Percentiles rank a stretch among this genome's conserved stretches.
These are phyloP conservation scores for Pseudomonodictys pantanalensis DNA, from an alignment of 495 filamentous ascomycete species.

Conservation along the genomic window DNA sequence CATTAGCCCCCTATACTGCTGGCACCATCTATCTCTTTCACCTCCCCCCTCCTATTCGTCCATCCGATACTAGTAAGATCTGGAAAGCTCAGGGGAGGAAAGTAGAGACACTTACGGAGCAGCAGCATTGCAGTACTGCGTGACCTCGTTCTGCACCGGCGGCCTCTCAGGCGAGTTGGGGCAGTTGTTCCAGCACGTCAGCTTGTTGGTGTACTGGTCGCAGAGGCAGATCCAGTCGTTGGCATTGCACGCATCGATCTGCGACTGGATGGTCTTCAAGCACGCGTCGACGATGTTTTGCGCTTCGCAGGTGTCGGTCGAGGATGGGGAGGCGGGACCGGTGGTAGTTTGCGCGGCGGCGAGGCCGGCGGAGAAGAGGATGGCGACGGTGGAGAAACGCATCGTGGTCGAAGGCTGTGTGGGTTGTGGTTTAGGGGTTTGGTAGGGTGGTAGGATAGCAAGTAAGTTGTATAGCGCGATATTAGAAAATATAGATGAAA, in stretches of 20 bases:
- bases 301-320: constrained; percentile 25
- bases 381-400: constrained; percentile 30
- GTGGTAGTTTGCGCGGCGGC: constrained; percentile 38
- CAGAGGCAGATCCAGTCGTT: constrained; percentile 43
- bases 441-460: neutral
- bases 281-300: constrained; percentile 41
- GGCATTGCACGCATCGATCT: constrained; percentile 32
- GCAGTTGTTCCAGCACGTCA: constrained; percentile 44
- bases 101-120: constrained; percentile 32
- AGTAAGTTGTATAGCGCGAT: neutral
- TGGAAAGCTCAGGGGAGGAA: neutral
- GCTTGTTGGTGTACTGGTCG: constrained; percentile 32
- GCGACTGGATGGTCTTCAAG: constrained; percentile 16
- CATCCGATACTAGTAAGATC: neutral
- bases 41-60: neutral
- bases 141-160: constrained; percentile 29
- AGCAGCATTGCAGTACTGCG: constrained; percentile 37
- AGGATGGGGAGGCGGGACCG: constrained; percentile 8
- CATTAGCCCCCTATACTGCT: too few species aligned
- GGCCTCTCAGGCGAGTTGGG: constrained; percentile 12
- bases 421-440: neutral
- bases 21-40: too few species aligned
- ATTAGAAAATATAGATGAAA: constrained; percentile 8
- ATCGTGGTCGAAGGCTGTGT: constrained; percentile 22
- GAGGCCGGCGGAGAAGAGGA: constrained; percentile 34